These are phyloP conservation scores for Bipolaris victoriae DNA, from an alignment of 2,329 filamentous ascomycete species.

Conservation along the genomic window DNA sequence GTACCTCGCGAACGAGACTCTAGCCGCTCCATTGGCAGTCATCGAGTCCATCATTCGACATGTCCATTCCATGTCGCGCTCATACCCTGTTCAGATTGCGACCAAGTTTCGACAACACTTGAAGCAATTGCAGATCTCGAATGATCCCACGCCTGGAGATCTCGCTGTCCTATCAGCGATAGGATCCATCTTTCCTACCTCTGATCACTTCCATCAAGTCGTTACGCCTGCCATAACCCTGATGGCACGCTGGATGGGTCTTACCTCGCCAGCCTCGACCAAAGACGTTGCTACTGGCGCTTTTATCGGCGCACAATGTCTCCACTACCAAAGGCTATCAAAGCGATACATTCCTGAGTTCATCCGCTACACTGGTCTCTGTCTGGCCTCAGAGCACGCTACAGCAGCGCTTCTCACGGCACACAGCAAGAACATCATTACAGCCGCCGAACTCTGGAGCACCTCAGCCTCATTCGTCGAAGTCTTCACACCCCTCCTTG, in stretches of 20 bases:
- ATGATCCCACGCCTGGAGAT: conserved; percentile 70
- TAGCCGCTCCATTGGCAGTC: conserved; percentile 66
- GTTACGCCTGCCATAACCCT: conserved; percentile 86
- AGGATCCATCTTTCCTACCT: conserved; percentile 86
- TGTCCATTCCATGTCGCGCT: conserved; percentile 89
- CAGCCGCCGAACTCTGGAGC: conserved; percentile 75
- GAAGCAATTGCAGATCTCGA: conserved; percentile 59
- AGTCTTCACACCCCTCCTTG: conserved; percentile 69
- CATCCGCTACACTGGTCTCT: conserved; percentile 79
- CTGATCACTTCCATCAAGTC: conserved; percentile 96
- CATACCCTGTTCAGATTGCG: conserved; percentile 78
- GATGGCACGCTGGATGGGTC: conserved; percentile 82
- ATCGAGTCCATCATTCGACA: conserved; percentile 86
- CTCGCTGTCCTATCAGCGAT: conserved; percentile 83
- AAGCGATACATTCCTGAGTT: conserved; percentile 91
- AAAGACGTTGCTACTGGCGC: conserved; percentile 74
- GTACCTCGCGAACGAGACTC: conserved; percentile 60
- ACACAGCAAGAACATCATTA: conserved; percentile 68
- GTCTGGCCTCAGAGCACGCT: conserved; percentile 58
- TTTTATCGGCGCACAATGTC: conserved; percentile 76
- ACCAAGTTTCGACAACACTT: conserved; percentile 79
- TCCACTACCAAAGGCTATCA: conserved; percentile 83
- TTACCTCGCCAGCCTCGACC: conserved; percentile 71
- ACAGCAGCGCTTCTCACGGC: conserved; percentile 60
- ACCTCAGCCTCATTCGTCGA: conserved; percentile 77